Evolutionary conservation across 495 filamentous ascomycete species (phyloP).

Genomic region (Neurospora hispaniola): DNA sequence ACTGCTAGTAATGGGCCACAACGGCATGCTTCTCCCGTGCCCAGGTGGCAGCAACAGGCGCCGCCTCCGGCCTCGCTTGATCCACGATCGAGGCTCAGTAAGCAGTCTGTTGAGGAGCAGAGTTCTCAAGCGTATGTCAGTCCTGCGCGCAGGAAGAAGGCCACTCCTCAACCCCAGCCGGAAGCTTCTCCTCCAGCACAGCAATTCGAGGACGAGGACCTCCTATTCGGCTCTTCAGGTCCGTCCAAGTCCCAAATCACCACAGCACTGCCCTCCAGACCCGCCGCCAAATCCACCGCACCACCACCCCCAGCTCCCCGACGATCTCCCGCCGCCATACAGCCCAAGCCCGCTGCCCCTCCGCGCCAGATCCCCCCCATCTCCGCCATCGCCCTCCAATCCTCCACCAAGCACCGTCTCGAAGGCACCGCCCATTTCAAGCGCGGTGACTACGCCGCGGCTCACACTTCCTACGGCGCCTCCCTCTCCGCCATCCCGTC

Average conservation of each 20-base stretch:
- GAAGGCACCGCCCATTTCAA: conserved; percentile 84
- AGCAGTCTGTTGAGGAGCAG: conserved; percentile 70
- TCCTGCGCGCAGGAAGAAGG: conserved; percentile 69
- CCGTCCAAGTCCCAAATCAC: conserved; percentile 10
- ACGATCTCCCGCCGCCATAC: conserved; percentile 24
- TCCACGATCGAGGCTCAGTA: conserved; percentile 51
- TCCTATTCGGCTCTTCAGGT: conserved; percentile 40
- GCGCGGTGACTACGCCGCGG: conserved; percentile 79
- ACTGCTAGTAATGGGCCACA: conserved; percentile 16
- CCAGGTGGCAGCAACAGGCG: conserved; percentile 41
- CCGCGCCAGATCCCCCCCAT: conserved; percentile 57
- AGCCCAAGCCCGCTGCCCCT: conserved; percentile 28
- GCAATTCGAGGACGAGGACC: conserved; percentile 40
- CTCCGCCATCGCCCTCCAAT: conserved; percentile 54
- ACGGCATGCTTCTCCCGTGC: conserved; percentile 33
- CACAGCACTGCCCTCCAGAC: conserved; percentile 13
- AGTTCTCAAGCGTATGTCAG: conserved; percentile 79
- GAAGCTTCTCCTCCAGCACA: conserved; percentile 27
- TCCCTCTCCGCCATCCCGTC: conserved; percentile 65
- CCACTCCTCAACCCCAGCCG: conserved; percentile 34
- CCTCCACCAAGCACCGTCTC: conserved; percentile 63
- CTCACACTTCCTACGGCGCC: conserved; percentile 69
- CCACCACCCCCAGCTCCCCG: conserved; percentile 28
- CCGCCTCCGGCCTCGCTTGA: conserved; percentile 24
- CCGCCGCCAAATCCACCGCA: conserved; percentile 18